Conservation (phyloP, 2,329 filamentous ascomycete species). For the Purpureocillium takamizusanense region DNA sequence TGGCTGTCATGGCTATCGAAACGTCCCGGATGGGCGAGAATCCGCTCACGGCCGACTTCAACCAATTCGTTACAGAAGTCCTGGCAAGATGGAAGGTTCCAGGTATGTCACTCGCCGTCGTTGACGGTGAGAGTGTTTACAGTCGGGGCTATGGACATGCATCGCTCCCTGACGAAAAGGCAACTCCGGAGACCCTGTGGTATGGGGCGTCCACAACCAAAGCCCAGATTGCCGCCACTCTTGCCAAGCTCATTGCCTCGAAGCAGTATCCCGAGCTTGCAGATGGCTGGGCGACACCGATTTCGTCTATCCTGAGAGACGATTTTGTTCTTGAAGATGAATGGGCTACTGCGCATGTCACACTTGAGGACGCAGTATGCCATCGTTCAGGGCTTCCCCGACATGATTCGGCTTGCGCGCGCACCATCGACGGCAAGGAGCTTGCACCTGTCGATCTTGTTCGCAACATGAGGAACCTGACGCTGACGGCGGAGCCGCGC, state of each 20-base stretch:
- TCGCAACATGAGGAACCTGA: conserved; percentile 34
- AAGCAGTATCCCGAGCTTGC: conserved; percentile 16
- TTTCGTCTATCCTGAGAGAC: conserved; percentile 36
- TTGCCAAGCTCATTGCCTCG: conserved; percentile 42
- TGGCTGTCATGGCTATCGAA: too few species aligned
- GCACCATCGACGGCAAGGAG: conserved; percentile 2
- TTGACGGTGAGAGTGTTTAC: conserved; percentile 15
- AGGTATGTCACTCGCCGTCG: conserved; percentile 16
- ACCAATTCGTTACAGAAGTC: conserved; percentile 5
- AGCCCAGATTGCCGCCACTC: conserved; percentile 38
- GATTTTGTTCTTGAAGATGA: conserved; percentile 41
- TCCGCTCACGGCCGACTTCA: conserved; percentile 10
- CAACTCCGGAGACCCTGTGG: conserved; percentile 39
- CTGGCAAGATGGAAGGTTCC: conserved; percentile 17
- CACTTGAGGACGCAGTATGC: conserved; percentile 42
- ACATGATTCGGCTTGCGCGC: conserved; percentile 20
- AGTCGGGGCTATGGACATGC: conserved; percentile 20
- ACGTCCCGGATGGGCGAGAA: not conserved
- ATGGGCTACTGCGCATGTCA: conserved; percentile 36
- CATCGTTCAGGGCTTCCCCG: conserved; percentile 41
- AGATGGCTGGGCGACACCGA: conserved; percentile 36
- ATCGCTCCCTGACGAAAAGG: conserved; percentile 27
- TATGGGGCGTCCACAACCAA: conserved; percentile 49
- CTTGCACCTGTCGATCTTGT: conserved; percentile 25
- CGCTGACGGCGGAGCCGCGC: conserved; percentile 33